These are phyloP conservation scores for Cryphonectria carpinicola DNA, from an alignment of 2,329 filamentous ascomycete species.

Conservation along the genomic window DNA sequence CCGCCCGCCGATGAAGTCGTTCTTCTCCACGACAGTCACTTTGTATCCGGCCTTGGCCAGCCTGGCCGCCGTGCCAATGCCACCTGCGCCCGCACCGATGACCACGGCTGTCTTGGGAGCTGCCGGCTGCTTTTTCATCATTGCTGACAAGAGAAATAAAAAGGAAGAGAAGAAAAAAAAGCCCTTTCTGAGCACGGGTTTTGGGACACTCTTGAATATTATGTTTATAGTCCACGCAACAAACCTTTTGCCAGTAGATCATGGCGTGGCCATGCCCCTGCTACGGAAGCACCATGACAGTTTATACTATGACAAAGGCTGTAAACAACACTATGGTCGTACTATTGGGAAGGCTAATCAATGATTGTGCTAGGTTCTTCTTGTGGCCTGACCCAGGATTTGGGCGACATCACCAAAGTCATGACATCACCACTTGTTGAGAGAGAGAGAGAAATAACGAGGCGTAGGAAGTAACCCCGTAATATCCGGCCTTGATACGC, in stretches of 20 bases:
- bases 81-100: slow-evolving; percentile 69
- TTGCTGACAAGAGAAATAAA: slow-evolving; percentile 8
- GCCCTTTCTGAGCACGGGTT: not conserved
- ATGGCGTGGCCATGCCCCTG: too few species aligned
- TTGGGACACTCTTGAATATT: not conserved
- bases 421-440: slow-evolving; percentile 8
- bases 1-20: slow-evolving; percentile 71
- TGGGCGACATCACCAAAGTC: not conserved
- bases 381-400: not conserved
- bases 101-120: slow-evolving; percentile 24
- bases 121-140: slow-evolving; percentile 3
- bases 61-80: slow-evolving; percentile 71
- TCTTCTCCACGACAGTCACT: slow-evolving; percentile 81
- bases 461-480: not conserved
- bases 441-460: not conserved
- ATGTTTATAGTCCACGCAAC: not conserved
- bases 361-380: not conserved
- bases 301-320: not conserved
- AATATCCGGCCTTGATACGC: not conserved
- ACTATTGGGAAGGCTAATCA: not conserved
- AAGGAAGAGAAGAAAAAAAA: too few species aligned
- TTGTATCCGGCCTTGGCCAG: slow-evolving; percentile 70
- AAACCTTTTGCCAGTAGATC: not conserved
- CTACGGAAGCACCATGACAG: not conserved
- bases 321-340: not conserved